Evolutionary conservation across 2,329 filamentous ascomycete genomes (phyloP), one percentile per base, ranked within the genome.

Genomic region (Pseudocercospora fuligena): DNA sequence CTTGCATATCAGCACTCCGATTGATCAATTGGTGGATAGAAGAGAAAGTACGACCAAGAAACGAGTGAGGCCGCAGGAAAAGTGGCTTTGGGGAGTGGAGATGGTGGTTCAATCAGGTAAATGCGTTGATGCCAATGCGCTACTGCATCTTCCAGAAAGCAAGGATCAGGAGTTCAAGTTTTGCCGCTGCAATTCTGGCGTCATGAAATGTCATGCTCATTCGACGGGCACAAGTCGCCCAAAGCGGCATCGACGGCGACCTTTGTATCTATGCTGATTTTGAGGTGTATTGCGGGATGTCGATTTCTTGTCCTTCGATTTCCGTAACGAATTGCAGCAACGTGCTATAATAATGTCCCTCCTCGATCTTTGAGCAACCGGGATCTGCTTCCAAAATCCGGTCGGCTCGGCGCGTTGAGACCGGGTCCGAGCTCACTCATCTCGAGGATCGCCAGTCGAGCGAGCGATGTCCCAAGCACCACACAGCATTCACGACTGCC

Each of bases 1-100:
- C n/a, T 64, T 25, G 62, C 68, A 68, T 70, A 31, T 25, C 62
- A 60, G 27, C 33, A n/a, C 16, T 19, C 19, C 51, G 27, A n/a
- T 27, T 27, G 25, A n/a, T n/a, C 51, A 8, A 51, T 8, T 19
- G 51, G 16, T 2, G 16, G 61, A 5, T 7, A 33, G 31, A 33
- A 33, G 31, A 9, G n/a, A 51, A 21, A 14, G n/a, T 46, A 51
- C 19, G 27, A 27, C 19, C 21, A 36, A 31, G 60, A 49, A 51
- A 53, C 36, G 58, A 33, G 19, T n/a, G 43, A 53, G 6, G 47
- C 11, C 27, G n/a, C 19, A 47, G 23, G 36, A 61, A 40, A 49
- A 51, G 21, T 51, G 23, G 6, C 46, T 49, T 14, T 23, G 12
- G 7, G 11, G 29, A 29, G 51, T 54, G 51, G 51, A 54, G 51